Conservation (phyloP, 331 rosid species). For the Arachis monticola region DNA sequence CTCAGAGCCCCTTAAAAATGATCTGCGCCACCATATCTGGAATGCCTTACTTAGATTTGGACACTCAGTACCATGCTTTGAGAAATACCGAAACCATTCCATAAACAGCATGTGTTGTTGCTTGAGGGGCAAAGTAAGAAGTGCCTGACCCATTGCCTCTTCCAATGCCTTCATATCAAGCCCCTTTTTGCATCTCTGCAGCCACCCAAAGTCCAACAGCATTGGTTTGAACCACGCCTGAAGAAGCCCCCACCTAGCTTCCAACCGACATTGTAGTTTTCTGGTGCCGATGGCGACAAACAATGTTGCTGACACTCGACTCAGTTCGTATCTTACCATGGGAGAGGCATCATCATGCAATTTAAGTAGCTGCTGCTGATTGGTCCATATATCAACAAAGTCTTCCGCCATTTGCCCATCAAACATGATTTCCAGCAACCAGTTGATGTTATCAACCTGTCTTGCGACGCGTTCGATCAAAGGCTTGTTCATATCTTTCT, state of each 20-base stretch:
- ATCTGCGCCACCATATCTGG: conserved; percentile 96
- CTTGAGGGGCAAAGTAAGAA: conserved; percentile 82
- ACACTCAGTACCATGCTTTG: conserved; percentile 80
- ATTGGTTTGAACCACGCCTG: conserved; percentile 84
- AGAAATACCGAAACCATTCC: conserved; percentile 90
- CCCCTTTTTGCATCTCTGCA: conserved; percentile 88
- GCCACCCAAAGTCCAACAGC: conserved; percentile 89
- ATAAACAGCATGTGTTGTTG: conserved; percentile 79
- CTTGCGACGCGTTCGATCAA: conserved; percentile 70
- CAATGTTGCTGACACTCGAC: conserved; percentile 75
- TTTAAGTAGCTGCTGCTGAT: conserved; percentile 68
- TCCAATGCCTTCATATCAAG: conserved; percentile 73
- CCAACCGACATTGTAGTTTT: conserved; percentile 77
- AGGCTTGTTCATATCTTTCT: conserved; percentile 67
- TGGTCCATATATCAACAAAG: conserved; percentile 80
- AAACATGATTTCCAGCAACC: conserved; percentile 89
- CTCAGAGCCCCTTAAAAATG: conserved; percentile 83
- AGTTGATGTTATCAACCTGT: conserved; percentile 86
- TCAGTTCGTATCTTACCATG: conserved; percentile 88
- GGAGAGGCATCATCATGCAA: conserved; percentile 75
- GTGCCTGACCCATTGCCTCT: conserved; percentile 90
- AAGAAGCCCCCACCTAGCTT: conserved; percentile 69
- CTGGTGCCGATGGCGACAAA: conserved; percentile 84
- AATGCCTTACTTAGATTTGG: conserved; percentile 92
- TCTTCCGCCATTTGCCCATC: conserved; percentile 91